phyloP scores from a whole-genome alignment of 129 eudicot species.

The Flaveria trinervia region DNA sequence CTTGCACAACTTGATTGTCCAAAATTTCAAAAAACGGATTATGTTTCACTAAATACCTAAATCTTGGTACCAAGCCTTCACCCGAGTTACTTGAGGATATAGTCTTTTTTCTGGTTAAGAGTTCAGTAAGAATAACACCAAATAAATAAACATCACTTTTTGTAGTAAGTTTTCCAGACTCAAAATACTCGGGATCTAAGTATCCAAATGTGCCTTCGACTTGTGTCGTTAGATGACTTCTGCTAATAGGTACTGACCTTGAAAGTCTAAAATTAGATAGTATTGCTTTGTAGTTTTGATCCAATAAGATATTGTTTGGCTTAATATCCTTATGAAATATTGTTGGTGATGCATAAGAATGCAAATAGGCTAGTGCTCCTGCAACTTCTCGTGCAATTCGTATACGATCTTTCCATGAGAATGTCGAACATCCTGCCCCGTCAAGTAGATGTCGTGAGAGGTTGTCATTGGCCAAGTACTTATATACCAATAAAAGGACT shows the following conservation, averaged over 20 bases:
- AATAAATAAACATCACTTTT: constrained; percentile 50
- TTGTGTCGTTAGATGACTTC: constrained; percentile 44
- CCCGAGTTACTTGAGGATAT: not conserved
- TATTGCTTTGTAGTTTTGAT: constrained; percentile 40
- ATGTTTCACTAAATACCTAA: constrained; percentile 16
- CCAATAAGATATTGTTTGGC: constrained; percentile 36
- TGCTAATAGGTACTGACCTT: constrained; percentile 31
- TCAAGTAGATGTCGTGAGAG: no score
- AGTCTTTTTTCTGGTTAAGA: constrained; percentile 32
- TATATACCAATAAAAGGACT: no score
- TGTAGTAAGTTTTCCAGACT: constrained; percentile 35
- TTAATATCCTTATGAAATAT: constrained; percentile 47
- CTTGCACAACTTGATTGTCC: constrained; percentile 24
- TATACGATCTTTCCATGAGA: not conserved
- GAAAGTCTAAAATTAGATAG: constrained; percentile 46
- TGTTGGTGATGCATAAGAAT: constrained; percentile 28
- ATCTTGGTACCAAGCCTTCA: constrained; percentile 27
- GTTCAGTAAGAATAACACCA: constrained; percentile 40
- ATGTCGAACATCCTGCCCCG: no score
- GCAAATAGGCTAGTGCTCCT: constrained; percentile 40
- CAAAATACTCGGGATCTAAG: constrained; percentile 43
- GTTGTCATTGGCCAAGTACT: no score
- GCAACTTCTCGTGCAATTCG: constrained; percentile 38
- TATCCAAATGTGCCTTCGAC: constrained; percentile 46
- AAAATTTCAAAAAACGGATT: constrained; percentile 18